Evolutionary conservation across 495 filamentous ascomycete genomes (phyloP).

Genomic region (Xylaria longipes): DNA sequence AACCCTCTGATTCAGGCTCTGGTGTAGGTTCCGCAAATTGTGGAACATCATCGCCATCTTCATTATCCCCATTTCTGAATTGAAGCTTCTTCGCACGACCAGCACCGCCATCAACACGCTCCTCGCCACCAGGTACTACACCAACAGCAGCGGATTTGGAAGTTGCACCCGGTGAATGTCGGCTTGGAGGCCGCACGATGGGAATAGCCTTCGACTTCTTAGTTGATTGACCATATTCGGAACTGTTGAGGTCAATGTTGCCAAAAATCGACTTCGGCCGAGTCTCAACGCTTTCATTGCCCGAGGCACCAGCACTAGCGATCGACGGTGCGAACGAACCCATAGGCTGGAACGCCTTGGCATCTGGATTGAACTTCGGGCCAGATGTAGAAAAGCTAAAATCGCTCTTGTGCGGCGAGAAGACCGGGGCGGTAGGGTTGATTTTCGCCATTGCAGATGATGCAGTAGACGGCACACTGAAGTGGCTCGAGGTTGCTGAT

Average conservation of each 20-base stretch:
- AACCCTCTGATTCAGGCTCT: constrained; percentile 48
- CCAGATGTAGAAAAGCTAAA: constrained; percentile 76
- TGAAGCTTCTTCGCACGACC: constrained; percentile 69
- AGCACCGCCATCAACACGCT: constrained; percentile 61
- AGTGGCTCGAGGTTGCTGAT: constrained; percentile 44
- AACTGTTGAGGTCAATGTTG: constrained; percentile 66
- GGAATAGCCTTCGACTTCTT: constrained; percentile 84
- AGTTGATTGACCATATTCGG: constrained; percentile 63
- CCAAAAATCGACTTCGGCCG: constrained; percentile 70
- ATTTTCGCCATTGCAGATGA: constrained; percentile 53
- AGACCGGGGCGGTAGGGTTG: constrained; percentile 73
- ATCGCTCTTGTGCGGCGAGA: constrained; percentile 70
- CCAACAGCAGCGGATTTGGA: constrained; percentile 24
- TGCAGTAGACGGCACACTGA: constrained; percentile 45
- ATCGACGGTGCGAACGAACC: constrained; percentile 49
- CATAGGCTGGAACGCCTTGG: constrained; percentile 76
- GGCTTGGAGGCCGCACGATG: constrained; percentile 71
- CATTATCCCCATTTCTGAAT: constrained; percentile 59
- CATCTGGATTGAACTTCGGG: constrained; percentile 79
- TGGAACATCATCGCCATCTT: constrained; percentile 71
- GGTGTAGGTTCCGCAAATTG: constrained; percentile 67
- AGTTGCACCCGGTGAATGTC: constrained; percentile 32
- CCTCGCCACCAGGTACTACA: constrained; percentile 53
- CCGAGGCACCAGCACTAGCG: constrained; percentile 44
- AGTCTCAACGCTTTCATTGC: constrained; percentile 44